A percentile compares a stretch with the other conserved stretches of the same genome.
Evolutionary conservation across 495 filamentous ascomycete genomes (phyloP).

Genomic region (Evernia prunastri): DNA sequence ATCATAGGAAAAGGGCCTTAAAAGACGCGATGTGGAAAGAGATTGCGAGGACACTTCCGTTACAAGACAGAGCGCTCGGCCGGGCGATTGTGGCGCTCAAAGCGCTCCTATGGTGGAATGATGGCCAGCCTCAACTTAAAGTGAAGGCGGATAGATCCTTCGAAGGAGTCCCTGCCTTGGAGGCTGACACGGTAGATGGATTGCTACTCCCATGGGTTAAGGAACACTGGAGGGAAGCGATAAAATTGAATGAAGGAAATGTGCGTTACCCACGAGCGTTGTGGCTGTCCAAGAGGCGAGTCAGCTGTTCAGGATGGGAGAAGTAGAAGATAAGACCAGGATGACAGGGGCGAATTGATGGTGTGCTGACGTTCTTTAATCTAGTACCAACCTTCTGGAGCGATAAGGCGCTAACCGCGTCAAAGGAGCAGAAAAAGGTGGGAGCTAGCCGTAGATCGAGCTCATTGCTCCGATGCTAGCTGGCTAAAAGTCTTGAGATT

Average conservation of each 20-base stretch:
- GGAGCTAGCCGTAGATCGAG: not conserved
- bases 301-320: not conserved
- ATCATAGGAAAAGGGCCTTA: conserved; percentile 15
- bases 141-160: too few species aligned
- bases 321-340: not conserved
- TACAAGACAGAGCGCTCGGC: conserved; percentile 14
- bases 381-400: not conserved
- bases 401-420: not conserved
- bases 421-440: not conserved
- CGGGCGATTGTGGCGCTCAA: conserved; percentile 15
- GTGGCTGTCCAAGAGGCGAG: not conserved
- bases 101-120: not conserved
- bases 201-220: not conserved
- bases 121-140: not conserved
- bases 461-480: too few species aligned
- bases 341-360: not conserved
- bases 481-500: too few species aligned
- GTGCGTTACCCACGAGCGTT: not conserved
- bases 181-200: not conserved
- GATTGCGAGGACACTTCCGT: conserved; percentile 19
- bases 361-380: not conserved
- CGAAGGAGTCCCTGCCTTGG: not conserved
- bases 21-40: conserved; percentile 26
- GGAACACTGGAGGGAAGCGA: not conserved
- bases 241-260: not conserved